phyloP scores from a whole-genome alignment of 169 alveolate genomes.

The Sarcocystis neurona region DNA sequence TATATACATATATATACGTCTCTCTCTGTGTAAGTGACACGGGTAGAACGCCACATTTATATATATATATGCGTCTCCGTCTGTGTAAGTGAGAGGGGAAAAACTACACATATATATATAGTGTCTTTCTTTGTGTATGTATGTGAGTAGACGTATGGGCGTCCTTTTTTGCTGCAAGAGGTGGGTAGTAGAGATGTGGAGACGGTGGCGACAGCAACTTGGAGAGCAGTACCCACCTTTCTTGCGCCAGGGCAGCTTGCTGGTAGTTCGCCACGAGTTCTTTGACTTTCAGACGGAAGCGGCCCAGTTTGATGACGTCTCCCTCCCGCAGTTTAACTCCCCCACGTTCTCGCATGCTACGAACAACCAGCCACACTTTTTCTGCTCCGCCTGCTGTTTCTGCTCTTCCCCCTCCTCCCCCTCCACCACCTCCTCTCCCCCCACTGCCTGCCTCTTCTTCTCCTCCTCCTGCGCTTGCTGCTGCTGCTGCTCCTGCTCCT shows the following conservation, averaged over 20 bases:
- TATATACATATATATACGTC: too few relatives aligned
- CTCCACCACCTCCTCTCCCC: neutral
- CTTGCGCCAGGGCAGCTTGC: slow-evolving; percentile 60
- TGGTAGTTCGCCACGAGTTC: slow-evolving; percentile 67
- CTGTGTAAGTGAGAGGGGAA: too few relatives aligned
- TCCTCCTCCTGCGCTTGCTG: too few relatives aligned
- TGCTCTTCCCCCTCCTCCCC: neutral
- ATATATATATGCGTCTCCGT: too few relatives aligned
- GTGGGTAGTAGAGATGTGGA: neutral
- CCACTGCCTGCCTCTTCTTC: neutral
- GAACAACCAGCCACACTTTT: slow-evolving; percentile 85
- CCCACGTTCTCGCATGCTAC: slow-evolving; percentile 79
- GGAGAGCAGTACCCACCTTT: neutral
- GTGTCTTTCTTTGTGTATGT: too few relatives aligned
- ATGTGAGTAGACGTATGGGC: neutral
- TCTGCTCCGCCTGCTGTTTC: slow-evolving; percentile 39
- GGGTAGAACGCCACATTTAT: too few relatives aligned
- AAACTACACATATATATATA: too few relatives aligned
- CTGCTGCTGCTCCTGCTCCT: too few relatives aligned
- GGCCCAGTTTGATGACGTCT: slow-evolving; percentile 89
- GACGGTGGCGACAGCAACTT: neutral
- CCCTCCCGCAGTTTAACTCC: slow-evolving; percentile 81
- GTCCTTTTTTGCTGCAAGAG: slow-evolving; percentile 22
- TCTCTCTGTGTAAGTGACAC: too few relatives aligned
- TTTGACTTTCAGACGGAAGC: slow-evolving; percentile 83